Evolutionary conservation across 1,284 basidiomycete genomes (phyloP).

Genomic region (Ganoderma resinaceum): DNA sequence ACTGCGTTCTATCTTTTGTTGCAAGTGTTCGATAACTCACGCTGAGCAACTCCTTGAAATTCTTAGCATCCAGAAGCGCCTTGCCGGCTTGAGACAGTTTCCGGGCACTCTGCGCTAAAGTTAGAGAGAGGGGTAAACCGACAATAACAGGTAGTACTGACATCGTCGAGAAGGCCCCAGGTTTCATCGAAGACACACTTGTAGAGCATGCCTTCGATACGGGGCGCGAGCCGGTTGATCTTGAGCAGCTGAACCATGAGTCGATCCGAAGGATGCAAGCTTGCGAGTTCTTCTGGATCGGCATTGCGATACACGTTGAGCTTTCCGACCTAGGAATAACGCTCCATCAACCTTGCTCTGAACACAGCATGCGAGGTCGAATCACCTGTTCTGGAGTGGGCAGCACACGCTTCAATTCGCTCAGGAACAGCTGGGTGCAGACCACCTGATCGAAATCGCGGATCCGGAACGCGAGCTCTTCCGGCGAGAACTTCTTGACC

Average conservation of each 20-base stretch:
- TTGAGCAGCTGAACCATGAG: slow-evolving; percentile 98
- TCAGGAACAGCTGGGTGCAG: slow-evolving; percentile 88
- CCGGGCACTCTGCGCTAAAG: slow-evolving; percentile 66
- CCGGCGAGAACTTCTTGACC: slow-evolving; percentile 82
- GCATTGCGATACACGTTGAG: slow-evolving; percentile 91
- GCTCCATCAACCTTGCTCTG: slow-evolving; percentile 25
- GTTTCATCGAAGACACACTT: slow-evolving; percentile 87
- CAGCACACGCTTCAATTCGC: slow-evolving; percentile 85
- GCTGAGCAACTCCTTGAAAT: slow-evolving; percentile 88
- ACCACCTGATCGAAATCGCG: slow-evolving; percentile 85
- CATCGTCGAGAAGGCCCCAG: slow-evolving; percentile 76
- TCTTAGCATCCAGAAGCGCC: slow-evolving; percentile 76
- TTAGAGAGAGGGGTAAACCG: slow-evolving; percentile 14
- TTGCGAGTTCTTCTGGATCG: slow-evolving; percentile 86
- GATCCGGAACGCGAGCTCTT: slow-evolving; percentile 85
- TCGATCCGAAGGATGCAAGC: slow-evolving; percentile 93
- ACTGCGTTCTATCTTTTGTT: not conserved
- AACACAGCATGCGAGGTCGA: slow-evolving; percentile 3
- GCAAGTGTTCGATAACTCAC: slow-evolving; percentile 49
- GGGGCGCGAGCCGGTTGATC: slow-evolving; percentile 89
- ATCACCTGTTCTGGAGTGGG: slow-evolving; percentile 89
- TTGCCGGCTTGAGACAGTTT: slow-evolving; percentile 85
- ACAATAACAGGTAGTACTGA: slow-evolving; percentile 40
- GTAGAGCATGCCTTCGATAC: slow-evolving; percentile 96
- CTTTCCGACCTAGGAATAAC: slow-evolving; percentile 75